phyloP scores from a whole-genome alignment of 495 filamentous ascomycete genomes.

The Penicillium nucicola region DNA sequence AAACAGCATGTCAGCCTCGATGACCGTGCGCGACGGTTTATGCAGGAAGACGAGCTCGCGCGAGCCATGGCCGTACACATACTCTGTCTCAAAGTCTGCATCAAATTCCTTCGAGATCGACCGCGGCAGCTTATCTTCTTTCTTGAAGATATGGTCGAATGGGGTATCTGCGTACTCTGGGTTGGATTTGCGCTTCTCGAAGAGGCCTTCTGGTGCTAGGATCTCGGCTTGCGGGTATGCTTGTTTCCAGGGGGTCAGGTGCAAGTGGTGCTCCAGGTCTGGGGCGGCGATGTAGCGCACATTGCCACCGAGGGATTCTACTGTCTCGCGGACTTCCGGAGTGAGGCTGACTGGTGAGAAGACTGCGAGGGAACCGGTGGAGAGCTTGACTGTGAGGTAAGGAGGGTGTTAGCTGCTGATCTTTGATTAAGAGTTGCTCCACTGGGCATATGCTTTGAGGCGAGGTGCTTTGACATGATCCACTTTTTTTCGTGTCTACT shows the following conservation, averaged over 20 bases:
- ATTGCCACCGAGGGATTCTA: slow-evolving; percentile 63
- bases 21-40: slow-evolving; percentile 75
- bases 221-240: slow-evolving; percentile 76
- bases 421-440: neutral
- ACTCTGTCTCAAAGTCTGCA: slow-evolving; percentile 81
- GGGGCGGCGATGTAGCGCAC: slow-evolving; percentile 82
- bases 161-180: slow-evolving; percentile 63
- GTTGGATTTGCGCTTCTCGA: slow-evolving; percentile 73
- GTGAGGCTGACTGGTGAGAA: slow-evolving; percentile 90
- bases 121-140: slow-evolving; percentile 46
- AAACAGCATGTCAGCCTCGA: slow-evolving; percentile 89
- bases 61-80: slow-evolving; percentile 73
- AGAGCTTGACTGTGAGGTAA: slow-evolving; percentile 63
- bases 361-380: slow-evolving; percentile 74
- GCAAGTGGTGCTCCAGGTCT: slow-evolving; percentile 93
- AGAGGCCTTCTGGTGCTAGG: slow-evolving; percentile 80
- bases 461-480: neutral
- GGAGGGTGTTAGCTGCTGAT: slow-evolving; percentile 7
- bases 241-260: slow-evolving; percentile 75
- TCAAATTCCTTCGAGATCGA: slow-evolving; percentile 76
- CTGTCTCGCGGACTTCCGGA: slow-evolving; percentile 64
- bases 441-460: neutral
- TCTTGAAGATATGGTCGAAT: slow-evolving; percentile 67
- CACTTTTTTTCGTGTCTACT: neutral
- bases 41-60: slow-evolving; percentile 86